These are phyloP conservation scores for Bryoglossum gracile DNA, from an alignment of 495 filamentous ascomycete species.

Conservation along the genomic window DNA sequence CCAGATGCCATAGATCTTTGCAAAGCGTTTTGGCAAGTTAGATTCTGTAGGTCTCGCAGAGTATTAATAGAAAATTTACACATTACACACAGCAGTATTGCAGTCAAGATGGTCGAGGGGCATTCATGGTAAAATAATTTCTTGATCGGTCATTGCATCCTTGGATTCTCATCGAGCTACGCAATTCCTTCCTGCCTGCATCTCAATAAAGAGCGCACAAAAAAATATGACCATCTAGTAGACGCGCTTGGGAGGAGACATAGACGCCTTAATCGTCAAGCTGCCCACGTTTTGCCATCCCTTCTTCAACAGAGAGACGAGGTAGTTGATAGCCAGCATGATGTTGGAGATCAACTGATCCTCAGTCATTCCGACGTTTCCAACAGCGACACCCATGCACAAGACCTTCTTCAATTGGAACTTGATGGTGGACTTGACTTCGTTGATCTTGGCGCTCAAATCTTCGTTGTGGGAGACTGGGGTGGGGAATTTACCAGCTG, in stretches of 20 bases:
- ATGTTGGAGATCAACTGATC: slow-evolving; percentile 96
- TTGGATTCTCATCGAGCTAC: slow-evolving; percentile 18
- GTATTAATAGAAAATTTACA: no score
- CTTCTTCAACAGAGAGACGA: slow-evolving; percentile 98
- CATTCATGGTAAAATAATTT: no score
- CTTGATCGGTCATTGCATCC: slow-evolving; percentile 9
- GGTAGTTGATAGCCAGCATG: slow-evolving; percentile 98
- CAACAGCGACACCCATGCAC: slow-evolving; percentile 97
- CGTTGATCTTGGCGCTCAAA: slow-evolving; percentile 84
- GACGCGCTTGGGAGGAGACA: slow-evolving; percentile 93
- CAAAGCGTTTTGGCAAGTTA: no score
- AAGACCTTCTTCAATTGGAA: slow-evolving; percentile 99
- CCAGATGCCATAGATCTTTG: no score
- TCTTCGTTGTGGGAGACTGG: slow-evolving; percentile 95
- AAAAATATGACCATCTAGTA: slow-evolving; percentile 57
- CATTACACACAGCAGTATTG: no score
- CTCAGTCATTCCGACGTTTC: slow-evolving; percentile 94
- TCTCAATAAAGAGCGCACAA: slow-evolving; percentile 25
- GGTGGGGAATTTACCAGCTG: slow-evolving; percentile 98
- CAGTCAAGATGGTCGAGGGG: no score
- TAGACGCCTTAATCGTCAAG: slow-evolving; percentile 98
- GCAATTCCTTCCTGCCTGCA: slow-evolving; percentile 7
- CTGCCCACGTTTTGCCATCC: slow-evolving; percentile 99
- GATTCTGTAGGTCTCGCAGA: no score
- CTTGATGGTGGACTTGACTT: slow-evolving; percentile 99